Percentiles rank a stretch among this genome's conserved stretches.
These are phyloP conservation scores for Globisporangium megalacanthum DNA, from an alignment of 352 stramenopile species.

Conservation along the genomic window DNA sequence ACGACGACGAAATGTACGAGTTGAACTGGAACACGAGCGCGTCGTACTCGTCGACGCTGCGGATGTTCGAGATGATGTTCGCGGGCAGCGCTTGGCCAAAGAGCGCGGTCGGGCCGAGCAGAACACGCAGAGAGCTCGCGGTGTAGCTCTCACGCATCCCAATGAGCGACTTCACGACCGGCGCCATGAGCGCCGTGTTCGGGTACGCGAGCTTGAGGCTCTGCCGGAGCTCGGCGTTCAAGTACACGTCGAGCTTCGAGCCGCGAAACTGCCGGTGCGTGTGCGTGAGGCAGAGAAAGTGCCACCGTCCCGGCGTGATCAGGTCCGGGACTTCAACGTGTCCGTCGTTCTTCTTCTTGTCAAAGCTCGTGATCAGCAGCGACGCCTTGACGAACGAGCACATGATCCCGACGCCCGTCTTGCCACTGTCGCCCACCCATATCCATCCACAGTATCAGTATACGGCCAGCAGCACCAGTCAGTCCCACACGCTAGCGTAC, in stretches of 20 bases:
- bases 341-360: slow-evolving; percentile 85
- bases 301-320: slow-evolving; percentile 61
- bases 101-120: slow-evolving; percentile 55
- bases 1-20: slow-evolving; percentile 68
- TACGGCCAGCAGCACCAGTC: not conserved
- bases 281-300: slow-evolving; percentile 81
- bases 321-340: slow-evolving; percentile 69
- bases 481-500: slow-evolving; percentile 19
- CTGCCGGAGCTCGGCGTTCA: slow-evolving; percentile 70
- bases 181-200: slow-evolving; percentile 68
- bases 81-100: slow-evolving; percentile 55
- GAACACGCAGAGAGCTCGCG: slow-evolving; percentile 45
- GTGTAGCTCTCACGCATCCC: slow-evolving; percentile 73
- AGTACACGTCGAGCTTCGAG: slow-evolving; percentile 77
- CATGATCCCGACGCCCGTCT: slow-evolving; percentile 71
- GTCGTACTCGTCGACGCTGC: slow-evolving; percentile 67
- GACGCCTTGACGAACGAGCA: slow-evolving; percentile 74
- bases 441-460: slow-evolving; percentile 2
- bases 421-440: slow-evolving; percentile 25
- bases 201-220: slow-evolving; percentile 73
- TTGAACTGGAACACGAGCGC: slow-evolving; percentile 76
- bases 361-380: slow-evolving; percentile 74
- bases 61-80: slow-evolving; percentile 61
- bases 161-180: slow-evolving; percentile 73
- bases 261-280: slow-evolving; percentile 80